Evolutionary conservation across 345 rosid genomes (phyloP), one percentile per base, ranked within the genome.

Genomic region (Populus euphratica): DNA sequence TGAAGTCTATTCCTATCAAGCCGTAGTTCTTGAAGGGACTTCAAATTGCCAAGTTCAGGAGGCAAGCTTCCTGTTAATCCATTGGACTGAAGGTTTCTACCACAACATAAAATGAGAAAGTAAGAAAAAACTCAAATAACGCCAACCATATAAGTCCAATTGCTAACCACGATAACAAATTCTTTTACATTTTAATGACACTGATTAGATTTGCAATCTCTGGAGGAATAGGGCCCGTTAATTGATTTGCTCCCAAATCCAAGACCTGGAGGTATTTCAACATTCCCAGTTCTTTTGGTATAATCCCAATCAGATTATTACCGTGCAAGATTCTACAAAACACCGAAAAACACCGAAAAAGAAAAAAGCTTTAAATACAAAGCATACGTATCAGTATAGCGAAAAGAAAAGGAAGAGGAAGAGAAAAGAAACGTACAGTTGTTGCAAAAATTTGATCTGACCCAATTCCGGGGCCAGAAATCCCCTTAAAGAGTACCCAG

Each of bases 1-100:
- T 87, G 94, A 84, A 96, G 92, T 83, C 85, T 96, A 84, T 96
- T 96, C 77, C 97, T 87, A 80, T 92, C 99, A 27, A 96, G 87
- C 73, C 76, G 83, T 81, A 96, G 99, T 78, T 90, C 99, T 85
- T 77, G 78, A 70, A 96, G 96, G 83, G 86, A 31, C 85, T 81
- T 90, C 84, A 96, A 85, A 83, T 90, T 87, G 78, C 97, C 92
- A 25, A 96, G 84, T 85, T 92, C 97, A 56, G 88, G 68, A 69
- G 98, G 99, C 75, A 96, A 69, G 74, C 69, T 86, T 29, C 99
- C 99, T 2, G 93, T 89, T 79, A 96, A 90, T 68, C 98, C 97
- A 84, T 96, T 96, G 70, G 95, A 88, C 89, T 92, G 93, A 73
- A 96, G 95, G 85, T 93, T 91, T 88, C 99, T 96, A 89, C 80